phyloP scores from a whole-genome alignment of 2,329 filamentous ascomycete species.

The Pestalotiopsis sp. region DNA sequence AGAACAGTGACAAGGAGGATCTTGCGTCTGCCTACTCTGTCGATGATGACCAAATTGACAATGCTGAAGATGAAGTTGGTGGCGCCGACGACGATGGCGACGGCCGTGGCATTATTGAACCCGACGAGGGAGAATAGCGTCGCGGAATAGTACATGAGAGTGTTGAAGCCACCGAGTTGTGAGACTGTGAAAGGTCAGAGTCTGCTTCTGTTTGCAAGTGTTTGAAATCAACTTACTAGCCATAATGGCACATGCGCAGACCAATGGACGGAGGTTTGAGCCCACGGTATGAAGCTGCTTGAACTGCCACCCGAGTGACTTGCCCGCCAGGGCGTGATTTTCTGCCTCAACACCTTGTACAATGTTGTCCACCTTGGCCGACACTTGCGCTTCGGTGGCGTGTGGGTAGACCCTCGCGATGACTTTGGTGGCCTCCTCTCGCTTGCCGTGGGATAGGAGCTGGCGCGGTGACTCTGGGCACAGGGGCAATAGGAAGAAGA shows the following conservation, averaged over 20 bases:
- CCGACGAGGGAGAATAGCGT: slow-evolving; percentile 39
- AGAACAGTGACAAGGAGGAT: slow-evolving; percentile 41
- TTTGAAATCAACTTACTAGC: slow-evolving; percentile 26
- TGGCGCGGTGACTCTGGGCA: slow-evolving; percentile 53
- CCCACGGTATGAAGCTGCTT: slow-evolving; percentile 44
- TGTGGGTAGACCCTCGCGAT: slow-evolving; percentile 43
- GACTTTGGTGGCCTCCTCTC: slow-evolving; percentile 40
- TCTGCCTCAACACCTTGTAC: slow-evolving; percentile 38
- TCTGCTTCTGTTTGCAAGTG: background rate
- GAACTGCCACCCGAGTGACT: slow-evolving; percentile 38
- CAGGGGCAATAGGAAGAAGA: slow-evolving; percentile 44
- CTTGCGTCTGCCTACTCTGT: slow-evolving; percentile 42
- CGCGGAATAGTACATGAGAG: slow-evolving; percentile 24
- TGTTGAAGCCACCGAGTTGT: slow-evolving; percentile 34
- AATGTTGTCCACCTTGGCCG: slow-evolving; percentile 47
- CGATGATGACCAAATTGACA: slow-evolving; percentile 44
- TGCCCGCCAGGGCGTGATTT: slow-evolving; percentile 31
- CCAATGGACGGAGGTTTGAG: slow-evolving; percentile 42
- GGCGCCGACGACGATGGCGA: slow-evolving; percentile 40
- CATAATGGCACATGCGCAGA: slow-evolving; percentile 49
- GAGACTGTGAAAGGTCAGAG: slow-evolving; percentile 30
- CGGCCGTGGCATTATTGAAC: slow-evolving; percentile 46
- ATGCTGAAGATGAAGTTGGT: slow-evolving; percentile 49
- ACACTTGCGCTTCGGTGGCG: slow-evolving; percentile 43
- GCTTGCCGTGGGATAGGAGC: slow-evolving; percentile 43